These are phyloP conservation scores for Exsudoporus frostii DNA, from an alignment of 768 basidiomycete species.

Conservation along the genomic window DNA sequence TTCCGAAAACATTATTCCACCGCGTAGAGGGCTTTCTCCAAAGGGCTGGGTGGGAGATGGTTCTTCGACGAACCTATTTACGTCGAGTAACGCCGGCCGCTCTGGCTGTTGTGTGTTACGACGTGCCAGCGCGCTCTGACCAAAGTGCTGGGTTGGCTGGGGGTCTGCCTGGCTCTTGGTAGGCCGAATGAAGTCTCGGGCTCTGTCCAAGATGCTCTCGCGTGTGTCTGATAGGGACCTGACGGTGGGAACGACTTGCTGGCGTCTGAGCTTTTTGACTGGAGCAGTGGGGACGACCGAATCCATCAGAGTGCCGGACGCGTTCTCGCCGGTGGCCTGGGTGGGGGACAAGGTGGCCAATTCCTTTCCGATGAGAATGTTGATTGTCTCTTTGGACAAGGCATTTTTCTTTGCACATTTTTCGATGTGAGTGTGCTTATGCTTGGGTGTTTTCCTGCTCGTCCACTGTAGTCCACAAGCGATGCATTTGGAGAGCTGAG, in stretches of 20 bases:
- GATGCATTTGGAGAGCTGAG: slow-evolving; percentile 54
- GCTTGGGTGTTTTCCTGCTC: slow-evolving; percentile 53
- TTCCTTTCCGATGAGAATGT: slow-evolving; percentile 49
- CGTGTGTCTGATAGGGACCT: slow-evolving; percentile 47
- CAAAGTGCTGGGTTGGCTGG: slow-evolving; percentile 34
- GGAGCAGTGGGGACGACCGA: slow-evolving; percentile 45
- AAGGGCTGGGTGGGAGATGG: slow-evolving; percentile 40
- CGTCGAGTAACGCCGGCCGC: neutral
- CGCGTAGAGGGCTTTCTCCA: slow-evolving; percentile 36
- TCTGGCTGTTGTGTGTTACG: neutral
- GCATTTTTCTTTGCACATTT: slow-evolving; percentile 63
- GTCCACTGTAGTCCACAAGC: slow-evolving; percentile 70
- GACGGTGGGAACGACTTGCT: slow-evolving; percentile 41
- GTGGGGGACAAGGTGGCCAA: slow-evolving; percentile 20
- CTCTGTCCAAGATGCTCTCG: slow-evolving; percentile 37
- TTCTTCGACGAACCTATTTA: neutral
- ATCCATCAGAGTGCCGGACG: slow-evolving; percentile 46
- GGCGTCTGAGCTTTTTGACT: slow-evolving; percentile 45
- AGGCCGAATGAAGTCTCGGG: slow-evolving; percentile 33
- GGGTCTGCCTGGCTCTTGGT: neutral
- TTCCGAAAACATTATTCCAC: neutral
- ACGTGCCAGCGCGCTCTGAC: slow-evolving; percentile 28
- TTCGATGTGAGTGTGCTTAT: slow-evolving; percentile 67
- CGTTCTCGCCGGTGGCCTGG: neutral
- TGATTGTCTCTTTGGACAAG: slow-evolving; percentile 54